Evolutionary conservation across 2,329 filamentous ascomycete species (phyloP), one percentile per base, ranked within the genome.

Genomic region (Exophiala phaeomuriformis): DNA sequence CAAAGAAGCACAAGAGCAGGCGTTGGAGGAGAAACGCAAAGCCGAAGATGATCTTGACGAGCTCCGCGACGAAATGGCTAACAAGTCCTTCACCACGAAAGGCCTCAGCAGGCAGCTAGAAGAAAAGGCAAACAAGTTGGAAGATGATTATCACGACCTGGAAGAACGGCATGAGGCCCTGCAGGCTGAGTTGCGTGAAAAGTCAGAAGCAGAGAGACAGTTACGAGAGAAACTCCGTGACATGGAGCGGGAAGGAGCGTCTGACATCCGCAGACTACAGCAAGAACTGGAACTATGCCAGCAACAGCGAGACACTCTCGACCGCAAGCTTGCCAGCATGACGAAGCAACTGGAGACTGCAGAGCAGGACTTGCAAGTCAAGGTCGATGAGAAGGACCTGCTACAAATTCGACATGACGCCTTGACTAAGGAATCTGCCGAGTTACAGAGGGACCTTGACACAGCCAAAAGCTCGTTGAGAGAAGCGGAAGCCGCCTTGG

Each of bases 81-180:
- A 90, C 69, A 90, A 89, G 63, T 90, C 86, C 0, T 78, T 89
- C 36, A 81, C 82, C 49, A 86, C 85, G 8, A 89, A 86, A 65
- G 85, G 84, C 1, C 75, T 88, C 5, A 86, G 82, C 49, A 80
- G 85, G 32, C 86, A 90, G 68, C 77, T 88, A 12, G 85, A 90
- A 63, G 85, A 88, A 61, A 88, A 83, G 67, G 72, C 82, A 5
- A 71, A 75, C 48, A 81, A 81, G 32, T 71, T 90, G 6, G 84
- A 90, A 61, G 73, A 79, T 43, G 85, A 90, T 53, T 70, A 88
- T 4, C 79, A 81, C 42, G 65, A 71, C 2, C 65, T 80, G 48
- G 71, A 72, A 43, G 70, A 75, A 55, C 70, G 76, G 57, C 71
- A 78, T 54, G 63, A 66, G 50, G 54, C 64, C 31, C 66, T 79